phyloP scores from a whole-genome alignment of 352 stramenopile species.

The Globisporangium iwayamae region DNA sequence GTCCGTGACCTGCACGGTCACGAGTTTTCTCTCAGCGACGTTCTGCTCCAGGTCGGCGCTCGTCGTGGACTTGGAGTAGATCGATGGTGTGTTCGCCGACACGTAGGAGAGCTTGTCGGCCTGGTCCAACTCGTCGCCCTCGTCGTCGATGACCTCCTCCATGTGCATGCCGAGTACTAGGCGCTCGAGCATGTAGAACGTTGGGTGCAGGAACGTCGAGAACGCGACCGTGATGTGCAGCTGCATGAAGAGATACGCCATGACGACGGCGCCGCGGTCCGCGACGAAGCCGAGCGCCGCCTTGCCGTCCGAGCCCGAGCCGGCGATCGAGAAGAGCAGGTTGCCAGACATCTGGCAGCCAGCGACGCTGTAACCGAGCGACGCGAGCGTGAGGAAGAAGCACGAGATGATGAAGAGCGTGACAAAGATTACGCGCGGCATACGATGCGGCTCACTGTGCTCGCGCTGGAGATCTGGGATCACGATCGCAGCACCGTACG shows the following conservation, averaged over 20 bases:
- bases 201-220: slow-evolving; percentile 40
- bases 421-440: slow-evolving; percentile 44
- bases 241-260: slow-evolving; percentile 49
- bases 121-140: background rate
- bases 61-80: slow-evolving; percentile 18
- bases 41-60: slow-evolving; percentile 16
- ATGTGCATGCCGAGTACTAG: slow-evolving; percentile 43
- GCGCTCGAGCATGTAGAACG: slow-evolving; percentile 46
- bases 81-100: slow-evolving; percentile 13
- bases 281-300: slow-evolving; percentile 36
- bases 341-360: slow-evolving; percentile 52
- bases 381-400: slow-evolving; percentile 39
- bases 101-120: slow-evolving; percentile 13
- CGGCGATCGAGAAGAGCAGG: slow-evolving; percentile 47
- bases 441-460: slow-evolving; percentile 40
- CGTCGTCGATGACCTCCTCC: background rate
- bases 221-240: slow-evolving; percentile 52
- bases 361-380: slow-evolving; percentile 27
- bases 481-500: slow-evolving; percentile 45
- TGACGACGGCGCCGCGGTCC: slow-evolving; percentile 29
- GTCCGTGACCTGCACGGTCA: slow-evolving; percentile 6
- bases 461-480: slow-evolving; percentile 46
- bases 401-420: slow-evolving; percentile 34
- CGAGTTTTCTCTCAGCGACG: slow-evolving; percentile 2
- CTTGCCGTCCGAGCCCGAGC: slow-evolving; percentile 14